Conservation (phyloP, 208 protist genomes). For the Acanthamoeba healyi region DNA sequence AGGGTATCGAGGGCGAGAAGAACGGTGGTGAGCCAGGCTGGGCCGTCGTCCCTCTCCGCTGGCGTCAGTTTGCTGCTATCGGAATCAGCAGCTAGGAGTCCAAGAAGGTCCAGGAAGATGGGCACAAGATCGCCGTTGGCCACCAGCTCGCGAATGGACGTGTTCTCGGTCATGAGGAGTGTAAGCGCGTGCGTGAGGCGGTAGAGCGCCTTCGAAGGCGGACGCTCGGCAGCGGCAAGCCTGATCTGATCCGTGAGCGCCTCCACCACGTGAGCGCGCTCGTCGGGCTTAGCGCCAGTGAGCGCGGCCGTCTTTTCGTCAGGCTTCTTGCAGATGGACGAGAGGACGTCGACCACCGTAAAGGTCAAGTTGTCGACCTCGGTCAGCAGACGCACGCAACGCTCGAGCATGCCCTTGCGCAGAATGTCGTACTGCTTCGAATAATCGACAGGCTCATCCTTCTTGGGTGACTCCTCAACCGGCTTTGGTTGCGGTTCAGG, state of each 20-base stretch:
- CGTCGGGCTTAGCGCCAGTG: neutral
- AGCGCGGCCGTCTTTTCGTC: neutral
- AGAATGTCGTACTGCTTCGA: slow-evolving; percentile 63
- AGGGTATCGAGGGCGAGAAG: slow-evolving; percentile 59
- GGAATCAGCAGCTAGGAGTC: neutral
- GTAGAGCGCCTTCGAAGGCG: slow-evolving; percentile 37
- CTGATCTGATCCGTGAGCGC: slow-evolving; percentile 30
- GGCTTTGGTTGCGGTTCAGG: neutral
- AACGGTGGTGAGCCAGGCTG: slow-evolving; percentile 39
- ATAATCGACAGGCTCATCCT: slow-evolving; percentile 7
- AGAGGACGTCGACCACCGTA: slow-evolving; percentile 41
- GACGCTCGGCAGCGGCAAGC: slow-evolving; percentile 12
- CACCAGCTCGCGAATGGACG: slow-evolving; percentile 23
- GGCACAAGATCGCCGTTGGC: slow-evolving; percentile 5
- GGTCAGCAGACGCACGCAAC: slow-evolving; percentile 25
- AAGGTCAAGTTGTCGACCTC: slow-evolving; percentile 48
- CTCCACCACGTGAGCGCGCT: slow-evolving; percentile 32
- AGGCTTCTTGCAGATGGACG: slow-evolving; percentile 58
- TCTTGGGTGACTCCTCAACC: slow-evolving; percentile 5
- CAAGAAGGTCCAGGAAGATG: slow-evolving; percentile 45
- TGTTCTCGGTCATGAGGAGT: slow-evolving; percentile 53
- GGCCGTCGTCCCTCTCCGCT: neutral
- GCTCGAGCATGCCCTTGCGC: slow-evolving; percentile 50
- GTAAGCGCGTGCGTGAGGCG: slow-evolving; percentile 64
- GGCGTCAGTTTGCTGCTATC: neutral